Base-by-base conservation (phyloP, 2,329 filamentous ascomycete genomes). In the Monilinia aucupariae region DNA sequence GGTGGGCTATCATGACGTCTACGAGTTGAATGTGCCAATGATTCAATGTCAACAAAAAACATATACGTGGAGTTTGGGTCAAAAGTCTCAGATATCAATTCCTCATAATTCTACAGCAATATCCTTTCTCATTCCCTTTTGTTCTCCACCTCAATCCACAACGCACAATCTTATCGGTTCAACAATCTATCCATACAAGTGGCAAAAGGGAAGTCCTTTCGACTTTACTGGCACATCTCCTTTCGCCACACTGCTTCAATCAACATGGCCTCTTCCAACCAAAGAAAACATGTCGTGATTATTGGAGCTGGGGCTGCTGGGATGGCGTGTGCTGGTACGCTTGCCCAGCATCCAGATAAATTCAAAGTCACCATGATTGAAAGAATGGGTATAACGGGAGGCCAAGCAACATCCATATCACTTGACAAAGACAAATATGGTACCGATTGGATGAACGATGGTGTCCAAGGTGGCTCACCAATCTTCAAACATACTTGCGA, bases 401-500 rank as follows among this genome's bases (percentile, higher is more conserved):
- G 83, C 1, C 84, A 86, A 71, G 84, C 83, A 0, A 85, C 81
- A 62, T 85, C 83, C 2, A 85, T 85, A 30, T 78, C 79, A 2
- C 70, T 87, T 8, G 80, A 86, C 66, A 80, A 84, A 66, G 70
- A 79, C 45, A 81, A 80, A 64, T 81, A 83, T 69, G 83, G 82
- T 8, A 82, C 83, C 5, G 76, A 77, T 51, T 86, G 83, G 82
- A 78, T 86, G 72, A 86, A 87, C 64, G 81, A 86, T 67, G 84
- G 83, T 54, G 84, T 88, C 1, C 85, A 88, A 69, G 85, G 85
- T 37, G 85, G 15, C 48, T 76, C 53, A 22, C 45, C 85, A 75
- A 87, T 87, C 67, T 88, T 88, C 74, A 84, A 87, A 70, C 85
- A 88, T 69, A 87, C 85, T 0, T 82, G 87, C 77, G 83, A 82